Conservation (phyloP, 805 yeast species). For the Yarrowia divulgata region DNA sequence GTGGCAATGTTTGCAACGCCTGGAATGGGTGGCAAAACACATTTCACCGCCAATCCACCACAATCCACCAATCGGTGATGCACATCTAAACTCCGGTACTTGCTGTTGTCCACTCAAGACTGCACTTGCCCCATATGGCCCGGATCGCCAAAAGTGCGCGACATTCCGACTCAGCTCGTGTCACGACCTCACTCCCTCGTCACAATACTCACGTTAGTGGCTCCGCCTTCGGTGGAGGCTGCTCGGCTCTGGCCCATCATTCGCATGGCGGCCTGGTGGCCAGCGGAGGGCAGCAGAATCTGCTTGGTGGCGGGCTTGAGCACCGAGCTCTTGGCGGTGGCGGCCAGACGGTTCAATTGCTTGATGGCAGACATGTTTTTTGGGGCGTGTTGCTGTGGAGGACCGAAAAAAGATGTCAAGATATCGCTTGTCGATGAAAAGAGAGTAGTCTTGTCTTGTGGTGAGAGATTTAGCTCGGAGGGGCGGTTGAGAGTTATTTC, state of each 20-base stretch:
- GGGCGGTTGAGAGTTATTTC: conserved; percentile 40
- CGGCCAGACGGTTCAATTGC: conserved; percentile 41
- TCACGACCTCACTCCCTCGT: no score
- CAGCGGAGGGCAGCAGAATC: conserved; percentile 42
- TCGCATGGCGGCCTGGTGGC: conserved; percentile 48
- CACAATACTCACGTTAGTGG: conserved; percentile 46
- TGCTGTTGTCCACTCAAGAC: neutral
- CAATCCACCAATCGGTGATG: no score
- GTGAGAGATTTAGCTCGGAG: conserved; percentile 39
- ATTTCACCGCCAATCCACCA: no score
- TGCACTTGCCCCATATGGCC: neutral
- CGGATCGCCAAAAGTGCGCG: neutral
- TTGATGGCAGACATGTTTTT: conserved; percentile 40
- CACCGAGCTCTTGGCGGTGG: conserved; percentile 40
- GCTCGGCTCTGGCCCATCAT: conserved; percentile 46
- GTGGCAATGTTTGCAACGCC: no score
- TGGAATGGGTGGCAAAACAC: no score
- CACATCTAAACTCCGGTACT: no score
- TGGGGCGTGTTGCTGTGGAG: conserved; percentile 2
- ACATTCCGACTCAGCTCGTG: no score
- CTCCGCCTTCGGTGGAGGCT: conserved; percentile 48
- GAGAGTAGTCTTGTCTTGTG: conserved; percentile 4
- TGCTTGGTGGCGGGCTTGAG: conserved; percentile 41
- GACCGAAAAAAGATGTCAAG: conserved; percentile 28
- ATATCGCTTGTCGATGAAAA: conserved; percentile 33